Conservation (phyloP, 2,329 filamentous ascomycete species). For the Lecanicillium sp. region DNA sequence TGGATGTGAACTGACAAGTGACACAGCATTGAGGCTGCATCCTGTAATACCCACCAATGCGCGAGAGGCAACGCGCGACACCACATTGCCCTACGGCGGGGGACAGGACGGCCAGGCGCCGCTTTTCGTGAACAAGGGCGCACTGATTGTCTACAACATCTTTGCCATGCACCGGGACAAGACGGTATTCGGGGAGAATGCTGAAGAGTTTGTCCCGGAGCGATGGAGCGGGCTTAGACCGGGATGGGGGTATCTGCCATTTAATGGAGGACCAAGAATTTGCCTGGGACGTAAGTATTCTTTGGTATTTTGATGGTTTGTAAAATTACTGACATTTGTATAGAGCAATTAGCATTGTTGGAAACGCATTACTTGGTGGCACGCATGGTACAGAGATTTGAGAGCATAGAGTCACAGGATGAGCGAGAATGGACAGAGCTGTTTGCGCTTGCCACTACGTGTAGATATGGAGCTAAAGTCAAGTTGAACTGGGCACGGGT, state of each 20-base stretch:
- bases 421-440: constrained; percentile 23
- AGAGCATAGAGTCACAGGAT: constrained; percentile 18
- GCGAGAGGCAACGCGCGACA: constrained; percentile 36
- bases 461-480: constrained; percentile 21
- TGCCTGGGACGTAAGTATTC: constrained; percentile 22
- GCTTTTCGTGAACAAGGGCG: constrained; percentile 39
- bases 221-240: constrained; percentile 27
- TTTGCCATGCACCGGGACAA: constrained; percentile 30
- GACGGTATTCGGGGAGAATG: constrained; percentile 30
- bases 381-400: constrained; percentile 25
- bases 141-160: constrained; percentile 31
- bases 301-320: constrained; percentile 6
- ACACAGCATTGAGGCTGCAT: constrained; percentile 35
- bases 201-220: constrained; percentile 31
- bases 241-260: constrained; percentile 40
- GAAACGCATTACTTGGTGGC: constrained; percentile 26
- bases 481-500: constrained; percentile 6
- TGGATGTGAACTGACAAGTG: neutral
- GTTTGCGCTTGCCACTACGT: constrained; percentile 25
- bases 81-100: constrained; percentile 40
- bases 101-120: constrained; percentile 35
- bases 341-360: constrained; percentile 26
- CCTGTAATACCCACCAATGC: constrained; percentile 41
- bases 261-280: constrained; percentile 37
- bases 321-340: constrained; percentile 1